Evolutionary conservation across 2,329 filamentous ascomycete species (phyloP), one percentile per base, ranked within the genome.

Genomic region (Beauveria rudraprayagi): DNA sequence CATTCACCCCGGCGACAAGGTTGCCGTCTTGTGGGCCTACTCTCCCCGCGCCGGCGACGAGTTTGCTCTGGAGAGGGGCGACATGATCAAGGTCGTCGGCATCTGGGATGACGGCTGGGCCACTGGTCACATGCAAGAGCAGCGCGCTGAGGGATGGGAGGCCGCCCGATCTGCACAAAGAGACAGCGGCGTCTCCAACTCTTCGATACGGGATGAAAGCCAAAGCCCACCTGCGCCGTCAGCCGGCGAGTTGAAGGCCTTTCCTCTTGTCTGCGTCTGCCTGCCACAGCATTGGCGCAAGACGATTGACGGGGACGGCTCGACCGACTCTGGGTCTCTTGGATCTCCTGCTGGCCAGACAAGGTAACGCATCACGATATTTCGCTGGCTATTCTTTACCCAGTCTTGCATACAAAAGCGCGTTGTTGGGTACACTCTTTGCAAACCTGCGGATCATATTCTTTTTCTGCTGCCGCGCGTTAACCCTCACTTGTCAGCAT

Each of bases 31-130:
- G 16, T 99, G 94, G 94, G 93, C 94, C 2, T 99, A 99, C 73
- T 91, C 96, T 68, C 93, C 94, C 40, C 89, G 94, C 40, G 94
- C 94, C 5, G 85, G 87, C 34, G 94, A 99, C 69, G 94, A 99
- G 71, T 97, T 97, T 70, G 82, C 91, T 44, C 80, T 99, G 43
- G 94, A 97, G 69, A 86, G 94, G 62, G 94, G 94, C 59, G 94
- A 99, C 71, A 97, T 99, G 92, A 83, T 99, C 70, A 97, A 97
- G 77, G 88, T 99, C 16, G 89, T 97, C 37, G 94, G 94, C 64
- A 99, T 99, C 66, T 99, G 94, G 94, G 94, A 99, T 70, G 94
- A 99, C 72, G 94, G 94, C 52, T 99, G 94, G 94, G 94, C 94
- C 11, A 99, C 94, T 1, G 94, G 94, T 68, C 83, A 97, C 60